phyloP scores from a whole-genome alignment of 805 yeast species.

The Starmerella bombicola region DNA sequence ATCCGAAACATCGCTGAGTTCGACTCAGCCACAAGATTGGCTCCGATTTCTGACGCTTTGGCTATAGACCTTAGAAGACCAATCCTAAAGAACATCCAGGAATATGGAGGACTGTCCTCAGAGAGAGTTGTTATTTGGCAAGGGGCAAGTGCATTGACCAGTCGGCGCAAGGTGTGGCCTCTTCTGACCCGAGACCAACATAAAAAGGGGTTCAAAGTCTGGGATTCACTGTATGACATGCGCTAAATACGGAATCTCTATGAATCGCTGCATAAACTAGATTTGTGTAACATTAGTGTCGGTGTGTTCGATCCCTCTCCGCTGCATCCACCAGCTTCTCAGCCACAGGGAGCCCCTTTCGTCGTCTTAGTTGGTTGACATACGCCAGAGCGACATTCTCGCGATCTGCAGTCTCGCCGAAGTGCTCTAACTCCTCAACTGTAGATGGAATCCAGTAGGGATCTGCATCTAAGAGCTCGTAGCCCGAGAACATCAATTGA shows the following conservation, averaged over 20 bases:
- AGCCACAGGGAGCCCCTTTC: slow-evolving; percentile 82
- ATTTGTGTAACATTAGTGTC: too few species aligned
- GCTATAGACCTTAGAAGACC: slow-evolving; percentile 11
- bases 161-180: slow-evolving; percentile 19
- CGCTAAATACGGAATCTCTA: background rate
- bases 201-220: slow-evolving; percentile 6
- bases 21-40: background rate
- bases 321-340: slow-evolving; percentile 86
- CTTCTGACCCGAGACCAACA: slow-evolving; percentile 11
- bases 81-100: background rate
- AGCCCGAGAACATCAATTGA: slow-evolving; percentile 82
- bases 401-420: slow-evolving; percentile 84
- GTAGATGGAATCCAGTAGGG: slow-evolving; percentile 99
- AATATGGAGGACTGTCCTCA: background rate
- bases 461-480: slow-evolving; percentile 73
- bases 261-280: too few species aligned
- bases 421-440: slow-evolving; percentile 85
- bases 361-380: slow-evolving; percentile 66
- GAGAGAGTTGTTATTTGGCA: slow-evolving; percentile 1
- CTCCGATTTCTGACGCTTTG: background rate
- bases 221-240: slow-evolving; percentile 18
- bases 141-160: slow-evolving; percentile 15
- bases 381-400: slow-evolving; percentile 83
- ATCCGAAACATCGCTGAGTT: slow-evolving; percentile 3
- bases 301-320: slow-evolving; percentile 51